Base-by-base conservation (phyloP, 2,329 filamentous ascomycete genomes). In the Apiospora saccharicola region DNA sequence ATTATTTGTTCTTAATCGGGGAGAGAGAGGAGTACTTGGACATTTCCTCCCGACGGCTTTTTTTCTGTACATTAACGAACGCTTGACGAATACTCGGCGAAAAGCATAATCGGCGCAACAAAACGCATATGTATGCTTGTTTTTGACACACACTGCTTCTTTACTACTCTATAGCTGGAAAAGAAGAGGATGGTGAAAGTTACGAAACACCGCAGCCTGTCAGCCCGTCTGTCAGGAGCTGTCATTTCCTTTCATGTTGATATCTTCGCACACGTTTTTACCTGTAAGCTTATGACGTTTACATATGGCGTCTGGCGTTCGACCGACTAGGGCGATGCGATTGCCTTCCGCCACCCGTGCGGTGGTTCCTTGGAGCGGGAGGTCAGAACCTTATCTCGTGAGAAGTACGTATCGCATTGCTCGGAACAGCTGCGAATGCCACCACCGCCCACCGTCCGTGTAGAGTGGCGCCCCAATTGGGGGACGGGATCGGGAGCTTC, bases 21-120 rank as follows among this genome's bases (percentile, higher is more conserved):
- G 53, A 8, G n/a, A 24, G 47, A n/a, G 46, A 47, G 49, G 57
- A 64, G 41, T n/a, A 22, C 19, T 64, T 64, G 57, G 57, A 64
- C 57, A 64, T 64, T 64, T 64, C 57, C 34, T 22, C 19, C 22
- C 22, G 19, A n/a, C 46, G 22, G 19, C 10, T n/a, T 12, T 49
- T 34, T 37, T 64, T 64, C 57, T 64, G 57, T 64, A 64, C 57
- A 64, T 64, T 64, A 64, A 64, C 57, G 57, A 8, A 30, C 26
- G 26, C 34, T 19, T 64, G 57, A 64, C 57, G 57, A 64, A 64
- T 41, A 64, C 34, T 64, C 57, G 41, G 57, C 57, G 57, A 41
- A 49, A 49, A 64, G 57, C 57, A 64, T 64, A 41, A 64, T n/a
- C 53, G 53, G 34, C 57, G 46, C 46, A 22, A 22, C 8, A 8